Conservation (phyloP, 1,284 basidiomycete species). For the Inonotus hispidus region DNA sequence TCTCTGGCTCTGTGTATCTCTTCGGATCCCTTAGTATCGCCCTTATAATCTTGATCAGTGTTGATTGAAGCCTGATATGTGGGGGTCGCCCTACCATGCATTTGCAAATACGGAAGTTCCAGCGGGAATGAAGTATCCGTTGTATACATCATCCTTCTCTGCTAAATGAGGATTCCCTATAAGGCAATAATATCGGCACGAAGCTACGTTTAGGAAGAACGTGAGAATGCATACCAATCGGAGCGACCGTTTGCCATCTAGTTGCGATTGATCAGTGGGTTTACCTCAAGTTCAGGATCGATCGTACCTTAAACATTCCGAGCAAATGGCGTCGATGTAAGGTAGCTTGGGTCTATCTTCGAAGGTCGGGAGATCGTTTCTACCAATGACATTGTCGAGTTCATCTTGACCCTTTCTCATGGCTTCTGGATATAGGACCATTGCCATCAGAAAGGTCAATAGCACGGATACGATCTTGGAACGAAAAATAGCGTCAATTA, state of each 20-base stretch:
- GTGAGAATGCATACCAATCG: not conserved
- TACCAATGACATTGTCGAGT: slow-evolving; percentile 21
- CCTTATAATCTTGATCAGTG: slow-evolving; percentile 9
- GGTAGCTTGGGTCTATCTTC: slow-evolving; percentile 22
- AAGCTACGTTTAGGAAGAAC: not conserved
- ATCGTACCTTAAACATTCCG: slow-evolving; percentile 9
- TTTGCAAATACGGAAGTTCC: slow-evolving; percentile 27
- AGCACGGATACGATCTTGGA: slow-evolving; percentile 11
- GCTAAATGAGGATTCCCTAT: not conserved
- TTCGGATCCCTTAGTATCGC: slow-evolving; percentile 24
- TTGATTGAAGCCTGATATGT: not conserved
- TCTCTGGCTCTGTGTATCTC: slow-evolving; percentile 21
- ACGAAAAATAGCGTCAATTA: not conserved
- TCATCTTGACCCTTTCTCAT: slow-evolving; percentile 18
- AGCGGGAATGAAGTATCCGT: slow-evolving; percentile 19
- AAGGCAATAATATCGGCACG: not conserved
- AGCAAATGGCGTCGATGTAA: slow-evolving; percentile 20
- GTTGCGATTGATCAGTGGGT: not conserved
- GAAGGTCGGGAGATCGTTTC: slow-evolving; percentile 19
- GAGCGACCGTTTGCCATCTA: slow-evolving; percentile 18
- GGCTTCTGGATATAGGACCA: slow-evolving; percentile 18
- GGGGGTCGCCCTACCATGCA: slow-evolving; percentile 23
- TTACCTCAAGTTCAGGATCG: too few relatives aligned
- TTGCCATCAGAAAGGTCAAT: slow-evolving; percentile 16
- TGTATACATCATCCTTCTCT: slow-evolving; percentile 5